Base-by-base conservation (phyloP, 805 yeast genomes). In the Candida silvicultrix region DNA sequence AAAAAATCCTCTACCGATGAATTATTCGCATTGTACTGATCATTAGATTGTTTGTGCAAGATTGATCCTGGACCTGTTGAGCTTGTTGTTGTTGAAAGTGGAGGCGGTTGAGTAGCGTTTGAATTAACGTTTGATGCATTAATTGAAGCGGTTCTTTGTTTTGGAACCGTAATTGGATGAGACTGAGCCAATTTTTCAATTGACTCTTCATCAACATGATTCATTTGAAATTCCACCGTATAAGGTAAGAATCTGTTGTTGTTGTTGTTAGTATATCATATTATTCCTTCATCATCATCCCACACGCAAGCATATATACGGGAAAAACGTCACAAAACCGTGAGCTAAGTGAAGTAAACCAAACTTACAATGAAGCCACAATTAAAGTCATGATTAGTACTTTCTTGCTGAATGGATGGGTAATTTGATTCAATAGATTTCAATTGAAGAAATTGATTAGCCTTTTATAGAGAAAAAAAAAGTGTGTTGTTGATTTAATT, bases 321-420 rank as follows among this genome's bases (percentile, higher is more conserved):
- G 31, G 31, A 28, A 28, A 28, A 28, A 28, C 31, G 31, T 10
- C 31, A 28, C 31, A 28, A 28, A 28, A 28, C 8, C 31, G 31
- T 28, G 31, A 28, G 31, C 31, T n/a, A 11, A 10, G 15, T 28
- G 4, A 28, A 28, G 14, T 28, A 28, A 8, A 11, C 12, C 11
- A 45, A 51, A 77, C 83, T 55, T 73, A 78, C 78, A 85, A 67
- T 15, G 92, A 81, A 15, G 85, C 89, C 23, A 85, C 77, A 38
- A 82, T 77, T 22, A 83, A 69, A 10, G 88, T 79, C 90, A 84
- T 84, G 22, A 37, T 49, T 42, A 25, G 11, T 21, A 15, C 16
- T 20, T 19, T 18, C 39, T n/a, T 29, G 15, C 4, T 29, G 32
- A 29, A n/a, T 29, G 5, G 14, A 29, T 29, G 32, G 32, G 18